Evolutionary conservation across 306 rosid species (phyloP), one percentile per base, ranked within the genome.

Genomic region (Castanea mollissima): DNA sequence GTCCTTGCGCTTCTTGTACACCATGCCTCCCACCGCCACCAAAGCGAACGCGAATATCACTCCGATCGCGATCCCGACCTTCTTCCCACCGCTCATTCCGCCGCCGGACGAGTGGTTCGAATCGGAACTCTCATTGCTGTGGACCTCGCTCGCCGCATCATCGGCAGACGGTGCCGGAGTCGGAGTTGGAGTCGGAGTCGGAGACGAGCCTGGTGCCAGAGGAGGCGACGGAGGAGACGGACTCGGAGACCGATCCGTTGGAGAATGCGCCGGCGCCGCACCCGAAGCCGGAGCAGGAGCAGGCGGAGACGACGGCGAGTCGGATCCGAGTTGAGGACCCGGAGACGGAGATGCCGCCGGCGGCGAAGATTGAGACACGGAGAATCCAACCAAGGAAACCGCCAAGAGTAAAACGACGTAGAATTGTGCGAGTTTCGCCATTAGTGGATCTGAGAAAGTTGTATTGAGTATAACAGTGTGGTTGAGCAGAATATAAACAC

Each of bases 1-100:
- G 62, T 88, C 85, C 74, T 82, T 88, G 11, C 97, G 92, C 82
- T 87, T 90, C 92, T 89, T 94, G 89, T 86, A 92, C 77, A 88
- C 90, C 56, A 92, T 2, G 3, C 85, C 97, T 60, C 85, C 97
- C 27, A 90, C 5, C 38, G 86, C 86, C 0, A 89, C 80, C 35
- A 88, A 69, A 25, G 80, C 70, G 38, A 31, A 92, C 7, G 87
- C 94, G 0, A 77, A 67, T 6, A 92, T 68, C 32, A 90, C 91
- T 85, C 93, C 96, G 13, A 89, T 15, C 54, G 82, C 94, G 72
- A 94, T 74, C 32, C 94, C 98, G 1, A 85, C 97, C 80, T 94
- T 92, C 89, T 94, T 92, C 54, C 86, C 89, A 0, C 79, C 74
- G 27, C 86, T 90, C 89, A 85, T 78, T 73, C 94, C 98, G 1